Evolutionary conservation across 139 green algal species (phyloP).

Genomic region (Tetradesmus lagerheimii): DNA sequence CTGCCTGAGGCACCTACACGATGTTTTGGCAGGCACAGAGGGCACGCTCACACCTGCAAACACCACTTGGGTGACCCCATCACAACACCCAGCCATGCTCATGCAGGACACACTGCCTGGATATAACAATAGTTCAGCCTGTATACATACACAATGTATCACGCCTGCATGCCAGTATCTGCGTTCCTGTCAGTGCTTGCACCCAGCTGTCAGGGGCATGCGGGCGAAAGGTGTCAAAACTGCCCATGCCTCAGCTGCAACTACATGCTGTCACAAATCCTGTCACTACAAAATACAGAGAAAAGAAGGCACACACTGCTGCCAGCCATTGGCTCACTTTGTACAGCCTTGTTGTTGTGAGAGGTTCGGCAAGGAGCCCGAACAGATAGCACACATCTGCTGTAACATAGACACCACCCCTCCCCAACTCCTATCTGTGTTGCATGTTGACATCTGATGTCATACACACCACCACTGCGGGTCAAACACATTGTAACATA

Average conservation of each 20-base stretch:
- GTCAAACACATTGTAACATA: not conserved
- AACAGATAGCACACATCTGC: not conserved
- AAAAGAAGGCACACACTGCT: not conserved
- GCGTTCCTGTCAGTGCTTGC: not conserved
- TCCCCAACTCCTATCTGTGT: not conserved
- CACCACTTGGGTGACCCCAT: not conserved
- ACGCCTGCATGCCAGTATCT: not conserved
- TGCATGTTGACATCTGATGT: not conserved
- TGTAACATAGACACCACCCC: not conserved
- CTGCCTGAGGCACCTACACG: not conserved
- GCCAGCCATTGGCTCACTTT: not conserved
- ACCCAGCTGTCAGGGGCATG: not conserved
- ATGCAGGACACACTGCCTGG: not conserved
- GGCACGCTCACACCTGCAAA: not conserved
- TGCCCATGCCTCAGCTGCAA: not conserved
- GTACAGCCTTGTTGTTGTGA: not conserved
- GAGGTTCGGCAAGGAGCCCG: not conserved
- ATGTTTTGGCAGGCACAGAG: not conserved
- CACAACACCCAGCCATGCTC: not conserved
- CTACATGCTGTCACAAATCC: not conserved
- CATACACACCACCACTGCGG: not conserved
- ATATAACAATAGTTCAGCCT: not conserved
- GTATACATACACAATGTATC: no score
- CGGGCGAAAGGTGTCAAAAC: not conserved
- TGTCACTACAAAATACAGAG: not conserved